Evolutionary conservation across 768 basidiomycete species (phyloP).

Genomic region (Saitozyma sp.): DNA sequence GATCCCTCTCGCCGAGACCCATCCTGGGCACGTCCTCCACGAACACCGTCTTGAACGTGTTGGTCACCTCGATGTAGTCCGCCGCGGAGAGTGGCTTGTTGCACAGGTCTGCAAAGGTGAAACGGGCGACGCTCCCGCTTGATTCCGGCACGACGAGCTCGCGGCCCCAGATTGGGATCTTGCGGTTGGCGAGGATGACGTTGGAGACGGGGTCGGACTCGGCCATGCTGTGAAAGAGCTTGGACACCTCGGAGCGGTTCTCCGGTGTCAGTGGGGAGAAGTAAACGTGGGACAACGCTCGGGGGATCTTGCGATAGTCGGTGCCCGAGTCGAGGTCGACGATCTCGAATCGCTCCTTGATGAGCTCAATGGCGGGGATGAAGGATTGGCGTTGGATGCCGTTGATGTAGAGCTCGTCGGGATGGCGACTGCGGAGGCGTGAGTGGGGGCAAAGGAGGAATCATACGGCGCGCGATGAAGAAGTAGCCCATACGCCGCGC

Average conservation of each 20-base stretch:
- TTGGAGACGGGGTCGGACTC: slow-evolving; percentile 21
- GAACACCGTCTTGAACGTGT: slow-evolving; percentile 83
- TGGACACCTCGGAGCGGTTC: slow-evolving; percentile 69
- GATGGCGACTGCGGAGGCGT: slow-evolving; percentile 72
- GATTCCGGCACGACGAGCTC: slow-evolving; percentile 74
- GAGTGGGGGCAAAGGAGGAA: too few species aligned
- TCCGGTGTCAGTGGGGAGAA: slow-evolving; percentile 73
- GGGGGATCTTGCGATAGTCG: slow-evolving; percentile 91
- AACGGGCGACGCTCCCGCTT: slow-evolving; percentile 75
- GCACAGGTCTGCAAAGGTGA: slow-evolving; percentile 82
- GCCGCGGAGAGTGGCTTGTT: slow-evolving; percentile 87
- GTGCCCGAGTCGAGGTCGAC: slow-evolving; percentile 95
- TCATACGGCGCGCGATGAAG: too few species aligned
- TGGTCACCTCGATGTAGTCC: slow-evolving; percentile 92
- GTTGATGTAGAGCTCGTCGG: slow-evolving; percentile 96
- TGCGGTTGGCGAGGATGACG: slow-evolving; percentile 61
- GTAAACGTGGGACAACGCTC: slow-evolving; percentile 91
- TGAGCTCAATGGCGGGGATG: slow-evolving; percentile 87
- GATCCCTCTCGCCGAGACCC: slow-evolving; percentile 81
- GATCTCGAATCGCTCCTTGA: slow-evolving; percentile 81
- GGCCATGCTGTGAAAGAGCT: slow-evolving; percentile 74
- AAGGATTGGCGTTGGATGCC: slow-evolving; percentile 96
- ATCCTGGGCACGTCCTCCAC: slow-evolving; percentile 84
- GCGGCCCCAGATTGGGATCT: slow-evolving; percentile 88
- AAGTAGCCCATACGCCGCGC: too few species aligned